Evolutionary conservation across 2,329 filamentous ascomycete genomes (phyloP).

Genomic region (Zelopaecilomyces penicillatus): DNA sequence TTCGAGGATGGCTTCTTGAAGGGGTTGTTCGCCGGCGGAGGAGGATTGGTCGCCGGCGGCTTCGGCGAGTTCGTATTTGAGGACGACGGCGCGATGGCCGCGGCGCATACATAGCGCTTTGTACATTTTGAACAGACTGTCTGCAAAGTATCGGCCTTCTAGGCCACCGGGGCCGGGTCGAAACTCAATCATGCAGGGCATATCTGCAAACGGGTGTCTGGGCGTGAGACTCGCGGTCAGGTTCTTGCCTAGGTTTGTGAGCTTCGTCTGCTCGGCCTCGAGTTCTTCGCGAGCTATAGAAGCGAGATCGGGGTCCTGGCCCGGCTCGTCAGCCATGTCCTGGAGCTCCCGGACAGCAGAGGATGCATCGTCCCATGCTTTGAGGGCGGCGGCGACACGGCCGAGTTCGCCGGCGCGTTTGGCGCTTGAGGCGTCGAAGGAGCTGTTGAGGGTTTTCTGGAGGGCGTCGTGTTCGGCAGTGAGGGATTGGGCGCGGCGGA

Average conservation of each 20-base stretch:
- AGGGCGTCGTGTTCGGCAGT: conserved; percentile 50
- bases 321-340: conserved; percentile 35
- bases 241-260: conserved; percentile 55
- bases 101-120: conserved; percentile 62
- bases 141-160: conserved; percentile 85
- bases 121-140: conserved; percentile 87
- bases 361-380: conserved; percentile 48
- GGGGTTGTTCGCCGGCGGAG: conserved; percentile 54
- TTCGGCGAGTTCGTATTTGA: conserved; percentile 76
- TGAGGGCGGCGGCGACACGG: conserved; percentile 47
- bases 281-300: conserved; percentile 78
- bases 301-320: conserved; percentile 60
- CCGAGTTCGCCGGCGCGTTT: conserved; percentile 55
- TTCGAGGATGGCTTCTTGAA: conserved; percentile 84
- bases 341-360: conserved; percentile 46
- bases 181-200: conserved; percentile 88
- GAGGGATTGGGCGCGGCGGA: conserved; percentile 51
- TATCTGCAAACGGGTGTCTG: conserved; percentile 77
- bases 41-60: conserved; percentile 46
- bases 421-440: conserved; percentile 49
- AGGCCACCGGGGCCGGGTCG: conserved; percentile 85
- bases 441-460: conserved; percentile 38
- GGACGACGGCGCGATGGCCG: conserved; percentile 55
- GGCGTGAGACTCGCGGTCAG: conserved; percentile 76
- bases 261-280: conserved; percentile 49